Evolutionary conservation across 2,329 filamentous ascomycete species (phyloP), one percentile per base, ranked within the genome.

Genomic region (Botrytis porri): DNA sequence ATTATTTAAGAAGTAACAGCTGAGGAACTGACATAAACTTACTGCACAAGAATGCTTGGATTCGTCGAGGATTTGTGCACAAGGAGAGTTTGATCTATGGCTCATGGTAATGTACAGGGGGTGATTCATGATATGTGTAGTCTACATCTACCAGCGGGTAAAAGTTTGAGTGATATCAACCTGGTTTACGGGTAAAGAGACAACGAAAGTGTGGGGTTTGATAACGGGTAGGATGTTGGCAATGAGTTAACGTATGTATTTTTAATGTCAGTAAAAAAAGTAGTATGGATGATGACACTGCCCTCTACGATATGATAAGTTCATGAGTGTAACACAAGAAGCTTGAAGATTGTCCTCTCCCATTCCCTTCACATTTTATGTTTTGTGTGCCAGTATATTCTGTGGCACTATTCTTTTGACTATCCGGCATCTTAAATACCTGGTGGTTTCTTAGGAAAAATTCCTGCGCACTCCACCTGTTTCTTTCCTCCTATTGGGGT

Each of bases 231-330:
- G n/a, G 5, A 16, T 0, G 12, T n/a, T 14, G 25, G 25, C 0
- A 51, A 1, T 7, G 3, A n/a, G 12, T 16, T 7, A 1, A 0
- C 1, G 0, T n/a, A 16, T 5, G 2, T 14, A 16, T n/a, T 14
- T 16, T 0, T n/a, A 6, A n/a, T n/a, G 5, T 0, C 25, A 16
- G 1, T 54, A n/a, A 7, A 10, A 10, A 54, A 54, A 1, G n/a
- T 3, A 16, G 12, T 6, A 54, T 7, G 7, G 48, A 6, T 16
- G 2, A 16, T n/a, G 5, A 7, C 1, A 7, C 5, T n/a, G 12
- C 5, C 6, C 45, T 25, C 22, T 51, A 14, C 9, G 4, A 51
- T 51, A 14, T n/a, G 4, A 14, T 51, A 12, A 51, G 45, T 51
- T 12, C 45, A 12, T 48, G 22, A 12, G 9, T 48, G 5, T 48